These are phyloP conservation scores for Corynascus novoguineensis DNA, from an alignment of 495 filamentous ascomycete species.

Conservation along the genomic window DNA sequence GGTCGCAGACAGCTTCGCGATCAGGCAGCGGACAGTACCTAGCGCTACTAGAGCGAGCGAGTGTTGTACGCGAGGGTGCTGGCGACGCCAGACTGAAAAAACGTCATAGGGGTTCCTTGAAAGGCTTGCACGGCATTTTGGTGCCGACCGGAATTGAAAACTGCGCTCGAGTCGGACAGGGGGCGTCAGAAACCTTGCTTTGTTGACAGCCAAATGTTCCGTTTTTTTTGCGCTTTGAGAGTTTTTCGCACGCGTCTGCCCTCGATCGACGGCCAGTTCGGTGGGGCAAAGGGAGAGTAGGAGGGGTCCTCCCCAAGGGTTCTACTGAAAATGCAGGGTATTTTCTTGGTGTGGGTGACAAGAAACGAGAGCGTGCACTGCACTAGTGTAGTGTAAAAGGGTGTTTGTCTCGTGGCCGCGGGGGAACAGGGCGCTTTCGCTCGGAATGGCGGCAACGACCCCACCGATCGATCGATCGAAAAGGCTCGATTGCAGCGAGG, in stretches of 20 bases:
- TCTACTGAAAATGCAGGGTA: not conserved
- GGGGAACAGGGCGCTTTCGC: not conserved
- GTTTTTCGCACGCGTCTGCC: too few species aligned
- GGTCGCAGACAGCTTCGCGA: too few species aligned
- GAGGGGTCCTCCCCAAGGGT: not conserved
- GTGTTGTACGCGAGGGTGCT: too few species aligned
- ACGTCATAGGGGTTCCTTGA: not conserved
- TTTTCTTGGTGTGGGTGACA: not conserved
- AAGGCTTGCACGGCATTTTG: not conserved
- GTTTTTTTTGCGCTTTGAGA: not conserved
- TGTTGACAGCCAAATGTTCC: too few species aligned
- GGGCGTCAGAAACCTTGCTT: too few species aligned
- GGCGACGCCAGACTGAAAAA: too few species aligned
- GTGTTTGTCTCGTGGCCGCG: not conserved
- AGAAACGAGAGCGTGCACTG: not conserved
- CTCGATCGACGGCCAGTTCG: not conserved
- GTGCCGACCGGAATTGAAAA: not conserved
- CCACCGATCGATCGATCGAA: conserved; percentile 3
- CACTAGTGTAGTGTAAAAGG: too few species aligned
- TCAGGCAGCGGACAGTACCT: too few species aligned
- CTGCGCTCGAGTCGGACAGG: too few species aligned
- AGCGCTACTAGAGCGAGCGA: too few species aligned
- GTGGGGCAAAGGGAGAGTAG: not conserved
- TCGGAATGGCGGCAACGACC: not conserved
- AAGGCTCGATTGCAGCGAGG: not conserved